These are phyloP conservation scores for Microsporum audouinii DNA, from an alignment of 2,329 filamentous ascomycete species.

Conservation along the genomic window DNA sequence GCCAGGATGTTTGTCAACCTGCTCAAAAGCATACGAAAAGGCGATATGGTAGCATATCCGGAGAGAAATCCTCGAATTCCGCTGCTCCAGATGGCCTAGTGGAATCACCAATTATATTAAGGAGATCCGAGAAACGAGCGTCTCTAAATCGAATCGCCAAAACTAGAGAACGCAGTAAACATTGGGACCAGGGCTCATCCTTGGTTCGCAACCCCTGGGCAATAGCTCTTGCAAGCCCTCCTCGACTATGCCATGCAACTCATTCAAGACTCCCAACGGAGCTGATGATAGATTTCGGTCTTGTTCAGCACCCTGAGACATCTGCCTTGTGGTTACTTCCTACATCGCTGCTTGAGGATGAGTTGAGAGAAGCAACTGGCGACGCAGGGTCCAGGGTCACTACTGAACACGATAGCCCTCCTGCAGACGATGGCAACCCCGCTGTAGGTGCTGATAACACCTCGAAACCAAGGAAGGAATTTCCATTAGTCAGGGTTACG, in stretches of 20 bases:
- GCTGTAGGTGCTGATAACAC: background rate
- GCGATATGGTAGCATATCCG: background rate
- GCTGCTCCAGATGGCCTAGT: slow-evolving; percentile 3
- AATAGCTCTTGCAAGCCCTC: slow-evolving; percentile 27
- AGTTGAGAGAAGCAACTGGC: slow-evolving; percentile 14
- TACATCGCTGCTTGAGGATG: slow-evolving; percentile 23
- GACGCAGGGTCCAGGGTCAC: background rate
- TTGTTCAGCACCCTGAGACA: slow-evolving; percentile 23
- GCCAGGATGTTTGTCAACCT: too few species aligned
- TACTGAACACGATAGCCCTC: background rate
- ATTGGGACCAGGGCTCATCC: slow-evolving; percentile 12
- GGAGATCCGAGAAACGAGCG: slow-evolving; percentile 3
- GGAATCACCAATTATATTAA: slow-evolving; percentile 9
- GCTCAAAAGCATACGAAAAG: background rate
- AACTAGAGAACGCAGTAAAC: slow-evolving; percentile 17
- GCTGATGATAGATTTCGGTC: slow-evolving; percentile 27
- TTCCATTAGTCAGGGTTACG: slow-evolving; percentile 5
- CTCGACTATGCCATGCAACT: slow-evolving; percentile 26
- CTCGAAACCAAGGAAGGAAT: background rate
- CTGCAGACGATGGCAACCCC: background rate
- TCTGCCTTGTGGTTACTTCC: slow-evolving; percentile 26
- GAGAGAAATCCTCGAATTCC: background rate
- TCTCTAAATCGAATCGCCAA: slow-evolving; percentile 12
- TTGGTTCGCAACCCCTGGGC: slow-evolving; percentile 33
- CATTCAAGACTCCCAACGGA: slow-evolving; percentile 24